Evolutionary conservation across 345 rosid genomes (phyloP), one percentile per base, ranked within the genome.

Genomic region (Limnanthes douglasii): DNA sequence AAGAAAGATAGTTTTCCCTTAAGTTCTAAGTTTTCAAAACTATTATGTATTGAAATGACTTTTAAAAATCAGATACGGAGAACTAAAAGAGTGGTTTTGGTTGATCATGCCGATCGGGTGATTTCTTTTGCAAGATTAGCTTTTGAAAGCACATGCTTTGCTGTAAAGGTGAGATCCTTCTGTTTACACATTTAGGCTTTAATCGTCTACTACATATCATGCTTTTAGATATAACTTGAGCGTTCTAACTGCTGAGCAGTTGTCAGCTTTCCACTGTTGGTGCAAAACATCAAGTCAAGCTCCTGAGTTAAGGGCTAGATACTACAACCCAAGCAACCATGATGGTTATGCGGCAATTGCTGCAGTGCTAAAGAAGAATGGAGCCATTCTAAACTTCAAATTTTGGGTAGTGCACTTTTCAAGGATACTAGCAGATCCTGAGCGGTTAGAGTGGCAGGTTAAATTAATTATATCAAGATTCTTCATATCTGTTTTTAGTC

Each of bases 281-380:
- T 84, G 78, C 65, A 90, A 79, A 72, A 77, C 96, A 38, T 63
- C 75, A 34, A 78, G 94, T 68, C 98, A 90, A 59, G 94, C 98
- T 22, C 83, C 98, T 40, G 96, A 90, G 47, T 46, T 85, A 67
- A 78, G 96, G 19, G 72, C 94, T 61, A 96, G 98, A 15, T 73
- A 70, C 67, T 65, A 85, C 75, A 90, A 90, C 59, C 68, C 98
- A 14, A 62, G 75, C 57, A 85, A 90, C 53, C 79, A 68, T 24
- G 93, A 85, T 70, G 99, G 99, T 32, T 90, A 85, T 50, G 66
- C 80, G 46, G 71, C 75, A 45, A 58, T 90, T 46, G 75, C 60
- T 2, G 50, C 73, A 48, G 69, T 68, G 62, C 54, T 85, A 9
- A 66, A 75, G 60, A 78, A 73, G 68, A 82, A 78, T 46, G 80